phyloP scores from a whole-genome alignment of 2,329 filamentous ascomycete genomes.

The Thielaviopsis punctulata region DNA sequence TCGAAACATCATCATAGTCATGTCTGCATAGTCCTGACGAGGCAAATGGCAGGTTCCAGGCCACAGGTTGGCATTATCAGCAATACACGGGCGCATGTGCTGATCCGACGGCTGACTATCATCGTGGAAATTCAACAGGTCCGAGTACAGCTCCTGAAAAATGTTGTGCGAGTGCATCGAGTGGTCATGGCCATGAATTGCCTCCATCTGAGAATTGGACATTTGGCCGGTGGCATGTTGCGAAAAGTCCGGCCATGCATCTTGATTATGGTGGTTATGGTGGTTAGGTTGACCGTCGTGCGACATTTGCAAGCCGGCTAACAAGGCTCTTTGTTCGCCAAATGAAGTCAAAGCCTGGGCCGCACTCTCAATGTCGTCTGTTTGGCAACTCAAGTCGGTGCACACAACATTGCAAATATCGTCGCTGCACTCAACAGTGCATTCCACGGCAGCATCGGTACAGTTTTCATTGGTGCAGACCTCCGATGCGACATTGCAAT shows the following conservation, averaged over 20 bases:
- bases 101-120: constrained; percentile 6
- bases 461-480: constrained; percentile 25
- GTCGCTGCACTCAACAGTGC: constrained; percentile 14
- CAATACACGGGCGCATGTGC: constrained; percentile 11
- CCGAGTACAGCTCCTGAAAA: constrained; percentile 2
- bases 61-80: constrained; percentile 12
- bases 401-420: constrained; percentile 13
- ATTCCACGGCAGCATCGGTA: constrained; percentile 19
- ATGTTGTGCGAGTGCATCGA: not conserved
- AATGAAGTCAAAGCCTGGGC: constrained; percentile 19
- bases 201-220: not conserved
- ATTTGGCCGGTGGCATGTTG: not conserved
- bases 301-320: not conserved
- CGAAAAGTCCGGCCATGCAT: not conserved
- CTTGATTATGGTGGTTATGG: not conserved
- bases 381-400: constrained; percentile 10
- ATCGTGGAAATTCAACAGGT: constrained; percentile 11
- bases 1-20: constrained; percentile 5
- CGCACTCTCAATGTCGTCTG: constrained; percentile 14
- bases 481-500: constrained; percentile 19
- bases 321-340: constrained; percentile 5
- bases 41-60: constrained; percentile 14
- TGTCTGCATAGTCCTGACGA: constrained; percentile 12
- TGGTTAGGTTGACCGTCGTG: not conserved
- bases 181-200: not conserved